Conservation (phyloP, 1,139 yeast species). For the Hansenula lynferdii region DNA sequence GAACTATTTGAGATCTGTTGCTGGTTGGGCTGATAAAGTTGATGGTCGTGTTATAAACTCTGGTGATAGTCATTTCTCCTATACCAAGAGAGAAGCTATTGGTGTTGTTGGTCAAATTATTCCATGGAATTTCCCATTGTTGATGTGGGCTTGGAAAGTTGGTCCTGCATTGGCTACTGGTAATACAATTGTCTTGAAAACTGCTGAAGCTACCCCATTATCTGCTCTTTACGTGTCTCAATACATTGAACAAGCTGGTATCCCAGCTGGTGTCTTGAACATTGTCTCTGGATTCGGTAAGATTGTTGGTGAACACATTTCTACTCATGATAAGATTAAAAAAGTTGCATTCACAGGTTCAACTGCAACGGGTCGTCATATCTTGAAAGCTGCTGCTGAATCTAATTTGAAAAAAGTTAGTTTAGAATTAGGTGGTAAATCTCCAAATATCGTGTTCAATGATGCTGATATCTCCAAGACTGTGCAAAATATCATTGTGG, state of each 20-base stretch:
- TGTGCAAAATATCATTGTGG: constrained; percentile 37
- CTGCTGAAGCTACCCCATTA: constrained; percentile 59
- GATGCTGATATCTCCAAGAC: constrained; percentile 49
- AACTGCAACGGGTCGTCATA: constrained; percentile 53
- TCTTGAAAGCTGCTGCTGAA: constrained; percentile 47
- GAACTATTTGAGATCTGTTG: constrained; percentile 54
- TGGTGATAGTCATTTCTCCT: constrained; percentile 44
- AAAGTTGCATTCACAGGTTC: constrained; percentile 63
- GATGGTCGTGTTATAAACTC: constrained; percentile 59
- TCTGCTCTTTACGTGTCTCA: constrained; percentile 50
- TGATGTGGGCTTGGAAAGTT: constrained; percentile 60
- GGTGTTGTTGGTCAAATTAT: constrained; percentile 64
- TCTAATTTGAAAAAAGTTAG: constrained; percentile 54
- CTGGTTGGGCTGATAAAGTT: constrained; percentile 70
- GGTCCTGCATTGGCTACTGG: constrained; percentile 61
- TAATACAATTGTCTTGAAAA: constrained; percentile 53
- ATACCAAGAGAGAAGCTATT: constrained; percentile 46
- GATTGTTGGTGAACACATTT: constrained; percentile 52
- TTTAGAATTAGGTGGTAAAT: constrained; percentile 61
- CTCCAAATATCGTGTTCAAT: constrained; percentile 54
- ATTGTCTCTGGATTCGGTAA: constrained; percentile 56
- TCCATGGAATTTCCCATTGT: constrained; percentile 63
- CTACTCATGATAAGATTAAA: constrained; percentile 45
- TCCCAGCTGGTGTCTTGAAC: constrained; percentile 56
- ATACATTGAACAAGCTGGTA: constrained; percentile 47